Evolutionary conservation across 805 yeast species (phyloP), one percentile per base, ranked within the genome.

Genomic region (Tetrapisispora fleetii): DNA sequence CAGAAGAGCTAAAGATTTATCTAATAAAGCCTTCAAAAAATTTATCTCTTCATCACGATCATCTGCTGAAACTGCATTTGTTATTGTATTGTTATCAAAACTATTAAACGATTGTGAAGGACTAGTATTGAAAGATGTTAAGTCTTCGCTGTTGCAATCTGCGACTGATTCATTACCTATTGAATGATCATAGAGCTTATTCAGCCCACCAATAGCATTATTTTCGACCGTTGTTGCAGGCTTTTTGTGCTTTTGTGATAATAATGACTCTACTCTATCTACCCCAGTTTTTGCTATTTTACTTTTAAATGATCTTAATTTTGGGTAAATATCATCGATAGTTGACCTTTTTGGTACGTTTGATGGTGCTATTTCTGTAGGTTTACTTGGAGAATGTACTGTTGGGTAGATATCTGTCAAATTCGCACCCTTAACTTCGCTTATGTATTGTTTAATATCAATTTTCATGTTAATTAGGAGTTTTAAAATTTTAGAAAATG

Each of bases 1-100:
- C 13, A 50, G 18, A 14, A 42, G 18, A n/a, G 28, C 10, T 28
- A 32, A 30, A 28, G 38, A 16, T n/a, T 17, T 16, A n/a, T 39
- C 41, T 32, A 37, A 17, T 10, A 46, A 24, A 3, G 5, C 11
- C 21, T 36, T 44, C 7, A 54, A 45, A 40, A 19, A 32, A 43
- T 22, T 19, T 24, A 42, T 18, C 9, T 43, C 38, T 39, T 9
- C 11, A 21, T 17, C 6, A 19, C 21, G 6, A 36, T n/a, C 19
- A 9, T 14, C n/a, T 39, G 42, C n/a, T 32, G 22, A 4, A 36
- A 36, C 39, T 36, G 22, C 39, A 36, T 36, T 36, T 9, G 39
- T 4, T 16, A 7, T n/a, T 17, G 39, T n/a, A 36, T 36, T 33
- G 18, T 6, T 10, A 33, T 33, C 37, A 33, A 33, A 6, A n/a